A percentile compares a stretch with the other conserved stretches of the same genome.
phyloP scores from a whole-genome alignment of 2,329 filamentous ascomycete genomes.

The Aspergillus sp. region DNA sequence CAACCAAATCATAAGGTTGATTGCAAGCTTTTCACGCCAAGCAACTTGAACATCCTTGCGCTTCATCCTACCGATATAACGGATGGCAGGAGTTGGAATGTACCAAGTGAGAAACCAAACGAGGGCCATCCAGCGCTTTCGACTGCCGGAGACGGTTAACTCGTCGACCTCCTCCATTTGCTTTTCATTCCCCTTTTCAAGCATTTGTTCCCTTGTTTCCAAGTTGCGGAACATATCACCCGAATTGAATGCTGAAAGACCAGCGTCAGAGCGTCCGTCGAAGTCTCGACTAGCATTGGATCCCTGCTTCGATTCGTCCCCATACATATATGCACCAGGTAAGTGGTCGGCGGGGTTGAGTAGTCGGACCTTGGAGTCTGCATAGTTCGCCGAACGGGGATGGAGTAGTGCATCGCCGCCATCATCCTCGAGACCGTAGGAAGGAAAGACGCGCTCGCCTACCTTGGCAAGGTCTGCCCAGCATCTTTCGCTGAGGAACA shows the following conservation, averaged over 20 bases:
- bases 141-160: slow-evolving; percentile 70
- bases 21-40: slow-evolving; percentile 96
- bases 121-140: slow-evolving; percentile 86
- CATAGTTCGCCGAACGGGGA: slow-evolving; percentile 41
- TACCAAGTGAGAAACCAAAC: slow-evolving; percentile 84
- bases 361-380: slow-evolving; percentile 57
- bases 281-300: slow-evolving; percentile 81
- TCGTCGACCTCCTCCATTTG: slow-evolving; percentile 89
- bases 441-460: slow-evolving; percentile 58
- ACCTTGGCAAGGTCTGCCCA: slow-evolving; percentile 88
- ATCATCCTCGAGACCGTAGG: slow-evolving; percentile 59
- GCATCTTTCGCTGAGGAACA: slow-evolving; percentile 93
- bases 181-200: slow-evolving; percentile 90
- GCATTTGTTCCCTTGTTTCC: slow-evolving; percentile 90
- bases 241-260: slow-evolving; percentile 82
- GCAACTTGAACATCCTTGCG: slow-evolving; percentile 89
- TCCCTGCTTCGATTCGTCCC: slow-evolving; percentile 71
- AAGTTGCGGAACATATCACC: slow-evolving; percentile 99
- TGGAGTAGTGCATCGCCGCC: slow-evolving; percentile 62
- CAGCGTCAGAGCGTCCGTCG: slow-evolving; percentile 87
- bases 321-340: slow-evolving; percentile 64
- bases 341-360: slow-evolving; percentile 47
- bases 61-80: slow-evolving; percentile 75
- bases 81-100: slow-evolving; percentile 80
- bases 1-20: slow-evolving; percentile 97